Conservation (phyloP, 2,329 filamentous ascomycete genomes). For the Ceratocystiopsis brevicomis region DNA sequence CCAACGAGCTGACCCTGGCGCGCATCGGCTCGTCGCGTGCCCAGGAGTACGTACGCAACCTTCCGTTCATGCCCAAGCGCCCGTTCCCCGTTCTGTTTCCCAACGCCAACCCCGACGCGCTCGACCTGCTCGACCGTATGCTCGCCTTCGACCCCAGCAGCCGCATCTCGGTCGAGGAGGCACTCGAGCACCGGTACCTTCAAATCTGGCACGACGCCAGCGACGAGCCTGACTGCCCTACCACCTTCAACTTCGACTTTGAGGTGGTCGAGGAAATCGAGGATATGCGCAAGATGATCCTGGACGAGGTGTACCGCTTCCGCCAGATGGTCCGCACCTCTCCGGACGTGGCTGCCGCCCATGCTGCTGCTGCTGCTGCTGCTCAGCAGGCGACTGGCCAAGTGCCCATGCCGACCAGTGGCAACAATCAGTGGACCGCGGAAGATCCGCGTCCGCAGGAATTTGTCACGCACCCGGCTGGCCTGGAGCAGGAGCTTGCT, state of each 20-base stretch:
- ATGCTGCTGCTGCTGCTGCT: constrained; percentile 2
- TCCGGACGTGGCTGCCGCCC: constrained; percentile 19
- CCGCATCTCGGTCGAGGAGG: constrained; percentile 85
- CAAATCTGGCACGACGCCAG: constrained; percentile 97
- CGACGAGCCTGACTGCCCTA: constrained; percentile 85
- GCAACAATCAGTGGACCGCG: constrained; percentile 34
- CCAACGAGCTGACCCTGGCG: constrained; percentile 81
- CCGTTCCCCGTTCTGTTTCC: constrained; percentile 78
- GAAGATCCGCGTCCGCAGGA: constrained; percentile 43
- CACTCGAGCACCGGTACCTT: constrained; percentile 88
- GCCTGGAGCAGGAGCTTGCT: constrained; percentile 40
- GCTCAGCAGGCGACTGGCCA: constrained; percentile 18
- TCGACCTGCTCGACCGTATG: constrained; percentile 93
- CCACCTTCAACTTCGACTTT: constrained; percentile 94
- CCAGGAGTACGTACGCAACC: constrained; percentile 94
- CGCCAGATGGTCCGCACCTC: constrained; percentile 40
- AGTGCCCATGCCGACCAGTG: constrained; percentile 31
- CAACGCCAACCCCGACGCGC: constrained; percentile 84
- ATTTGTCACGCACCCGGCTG: constrained; percentile 28
- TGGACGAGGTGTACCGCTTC: constrained; percentile 85
- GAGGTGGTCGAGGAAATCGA: constrained; percentile 89
- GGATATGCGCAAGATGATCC: constrained; percentile 93
- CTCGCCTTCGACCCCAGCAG: constrained; percentile 88
- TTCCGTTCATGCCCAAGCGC: constrained; percentile 88
- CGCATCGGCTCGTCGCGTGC: constrained; percentile 90